Evolutionary conservation across 805 yeast genomes (phyloP).

Genomic region (Candida vaughaniae): DNA sequence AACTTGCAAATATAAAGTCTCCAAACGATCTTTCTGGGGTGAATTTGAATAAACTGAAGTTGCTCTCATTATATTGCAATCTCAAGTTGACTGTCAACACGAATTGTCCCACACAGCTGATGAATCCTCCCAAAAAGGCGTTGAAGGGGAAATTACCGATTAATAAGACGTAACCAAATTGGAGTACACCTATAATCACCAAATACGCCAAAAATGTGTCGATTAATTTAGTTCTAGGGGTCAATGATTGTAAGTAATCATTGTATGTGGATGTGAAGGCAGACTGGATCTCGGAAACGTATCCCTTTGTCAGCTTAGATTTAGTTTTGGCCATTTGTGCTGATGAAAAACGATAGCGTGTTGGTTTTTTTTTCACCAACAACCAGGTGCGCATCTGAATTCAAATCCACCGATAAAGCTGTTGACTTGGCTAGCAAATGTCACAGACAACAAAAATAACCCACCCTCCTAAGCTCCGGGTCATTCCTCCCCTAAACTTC

Average conservation of each 20-base stretch:
- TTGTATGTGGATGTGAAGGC: constrained; percentile 35
- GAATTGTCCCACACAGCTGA: constrained; percentile 91
- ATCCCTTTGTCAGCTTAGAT: too few species aligned
- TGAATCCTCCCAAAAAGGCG: constrained; percentile 92
- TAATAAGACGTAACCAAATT: constrained; percentile 71
- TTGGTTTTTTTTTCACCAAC: not conserved
- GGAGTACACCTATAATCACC: constrained; percentile 71
- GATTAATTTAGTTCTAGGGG: constrained; percentile 59
- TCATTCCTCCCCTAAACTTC: constrained; percentile 92
- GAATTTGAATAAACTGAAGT: constrained; percentile 9
- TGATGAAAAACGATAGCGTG: too few species aligned
- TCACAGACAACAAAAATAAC: constrained; percentile 25
- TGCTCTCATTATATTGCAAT: constrained; percentile 51
- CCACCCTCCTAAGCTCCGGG: constrained; percentile 59
- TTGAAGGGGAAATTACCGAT: constrained; percentile 95
- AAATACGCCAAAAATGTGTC: constrained; percentile 76
- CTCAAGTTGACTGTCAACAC: constrained; percentile 83
- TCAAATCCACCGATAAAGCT: too few species aligned
- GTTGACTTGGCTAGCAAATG: too few species aligned
- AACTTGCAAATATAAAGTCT: constrained; percentile 83
- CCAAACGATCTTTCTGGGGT: constrained; percentile 67
- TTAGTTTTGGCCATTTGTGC: constrained; percentile 5
- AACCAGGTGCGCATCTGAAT: too few species aligned
- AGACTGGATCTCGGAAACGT: constrained; percentile 1
- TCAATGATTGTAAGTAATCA: constrained; percentile 33